A percentile compares a stretch with the other conserved stretches of the same genome.
phyloP scores from a whole-genome alignment of 768 basidiomycete species.

The Gymnopilus junonius region DNA sequence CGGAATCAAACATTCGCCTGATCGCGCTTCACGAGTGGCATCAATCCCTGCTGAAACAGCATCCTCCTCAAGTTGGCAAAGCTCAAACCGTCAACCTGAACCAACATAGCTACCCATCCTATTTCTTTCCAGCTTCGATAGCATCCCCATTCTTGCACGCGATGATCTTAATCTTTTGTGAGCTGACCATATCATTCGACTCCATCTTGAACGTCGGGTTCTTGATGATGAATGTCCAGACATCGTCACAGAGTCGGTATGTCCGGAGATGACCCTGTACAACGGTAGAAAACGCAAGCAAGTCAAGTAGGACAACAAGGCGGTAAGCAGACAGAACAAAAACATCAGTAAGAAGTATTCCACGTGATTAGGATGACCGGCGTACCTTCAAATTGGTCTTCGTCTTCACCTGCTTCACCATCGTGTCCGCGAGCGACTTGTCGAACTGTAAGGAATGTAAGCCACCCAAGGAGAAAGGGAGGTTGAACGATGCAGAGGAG shows the following conservation, averaged over 20 bases:
- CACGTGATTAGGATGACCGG: background rate
- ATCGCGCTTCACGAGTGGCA: too few species aligned
- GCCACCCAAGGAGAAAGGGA: background rate
- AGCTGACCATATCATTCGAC: constrained; percentile 73
- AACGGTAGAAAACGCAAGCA: background rate
- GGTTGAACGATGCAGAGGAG: background rate
- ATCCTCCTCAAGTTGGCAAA: background rate
- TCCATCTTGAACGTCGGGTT: constrained; percentile 97
- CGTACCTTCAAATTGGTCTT: constrained; percentile 92
- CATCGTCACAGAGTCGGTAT: constrained; percentile 92
- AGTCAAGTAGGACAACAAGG: background rate
- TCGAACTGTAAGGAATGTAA: constrained; percentile 71
- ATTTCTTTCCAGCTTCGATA: constrained; percentile 83
- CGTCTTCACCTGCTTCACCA: constrained; percentile 92
- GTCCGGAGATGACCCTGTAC: constrained; percentile 86
- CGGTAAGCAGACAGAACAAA: background rate
- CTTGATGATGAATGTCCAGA: constrained; percentile 98
- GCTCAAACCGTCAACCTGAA: background rate
- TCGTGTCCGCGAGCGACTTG: constrained; percentile 90
- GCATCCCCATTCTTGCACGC: constrained; percentile 97
- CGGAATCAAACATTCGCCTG: background rate
- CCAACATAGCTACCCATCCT: background rate
- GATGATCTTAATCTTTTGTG: constrained; percentile 92
- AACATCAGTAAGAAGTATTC: background rate
- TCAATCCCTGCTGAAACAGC: too few species aligned